phyloP scores from a whole-genome alignment of 2,329 filamentous ascomycete species.

The Ophiocordyceps australis region DNA sequence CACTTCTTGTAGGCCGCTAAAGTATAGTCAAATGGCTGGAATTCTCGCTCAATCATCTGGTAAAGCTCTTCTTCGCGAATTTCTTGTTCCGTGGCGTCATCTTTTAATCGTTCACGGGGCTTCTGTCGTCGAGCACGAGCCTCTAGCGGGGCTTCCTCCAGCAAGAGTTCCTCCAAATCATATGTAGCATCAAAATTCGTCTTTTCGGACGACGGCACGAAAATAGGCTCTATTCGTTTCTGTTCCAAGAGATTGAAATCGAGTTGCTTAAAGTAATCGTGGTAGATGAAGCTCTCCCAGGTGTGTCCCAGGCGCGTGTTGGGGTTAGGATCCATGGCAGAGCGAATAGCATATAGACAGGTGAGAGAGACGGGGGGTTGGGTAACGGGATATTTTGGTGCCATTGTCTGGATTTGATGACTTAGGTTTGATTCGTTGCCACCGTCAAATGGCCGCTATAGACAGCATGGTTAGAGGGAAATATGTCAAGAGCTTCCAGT shows the following conservation, averaged over 20 bases:
- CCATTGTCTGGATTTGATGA: conserved; percentile 62
- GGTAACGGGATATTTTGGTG: conserved; percentile 81
- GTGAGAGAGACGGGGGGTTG: conserved; percentile 75
- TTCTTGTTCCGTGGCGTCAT: conserved; percentile 88
- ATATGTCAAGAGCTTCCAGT: no score
- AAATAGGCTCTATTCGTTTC: conserved; percentile 81
- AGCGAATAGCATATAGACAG: conserved; percentile 77
- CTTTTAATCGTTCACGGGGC: conserved; percentile 75
- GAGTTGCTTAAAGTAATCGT: conserved; percentile 76
- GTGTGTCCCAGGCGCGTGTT: conserved; percentile 68
- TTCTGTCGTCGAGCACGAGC: conserved; percentile 86
- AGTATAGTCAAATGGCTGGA: conserved; percentile 92
- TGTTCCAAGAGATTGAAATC: conserved; percentile 72
- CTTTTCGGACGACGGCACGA: conserved; percentile 88
- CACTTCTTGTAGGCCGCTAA: conserved; percentile 60
- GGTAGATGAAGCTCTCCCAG: conserved; percentile 71
- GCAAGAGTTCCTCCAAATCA: conserved; percentile 78
- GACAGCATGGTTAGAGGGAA: no score
- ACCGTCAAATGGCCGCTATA: conserved; percentile 78
- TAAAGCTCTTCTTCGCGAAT: conserved; percentile 90
- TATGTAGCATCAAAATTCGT: conserved; percentile 99
- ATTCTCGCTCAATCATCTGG: conserved; percentile 83
- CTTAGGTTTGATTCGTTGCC: conserved; percentile 68
- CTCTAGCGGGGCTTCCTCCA: conserved; percentile 90
- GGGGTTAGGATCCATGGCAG: conserved; percentile 65